phyloP scores from a whole-genome alignment of 1,139 yeast genomes.

The Scheffersomyces illinoinensis region DNA sequence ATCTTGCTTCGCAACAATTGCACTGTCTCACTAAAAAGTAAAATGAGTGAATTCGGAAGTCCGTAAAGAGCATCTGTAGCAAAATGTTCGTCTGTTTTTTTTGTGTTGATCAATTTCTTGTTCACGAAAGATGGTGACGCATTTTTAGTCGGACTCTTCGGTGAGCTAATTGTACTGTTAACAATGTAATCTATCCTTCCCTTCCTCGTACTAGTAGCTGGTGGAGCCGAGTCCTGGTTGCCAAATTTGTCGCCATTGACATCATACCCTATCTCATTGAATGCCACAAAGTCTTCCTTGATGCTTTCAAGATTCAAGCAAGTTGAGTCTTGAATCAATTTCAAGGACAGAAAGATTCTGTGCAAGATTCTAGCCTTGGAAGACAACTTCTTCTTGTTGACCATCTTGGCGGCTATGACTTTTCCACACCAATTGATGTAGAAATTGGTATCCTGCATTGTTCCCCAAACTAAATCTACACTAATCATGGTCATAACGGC shows the following conservation, averaged over 20 bases:
- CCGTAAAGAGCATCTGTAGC: constrained; percentile 86
- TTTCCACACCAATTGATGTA: constrained; percentile 77
- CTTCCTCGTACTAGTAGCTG: constrained; percentile 20
- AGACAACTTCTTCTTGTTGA: constrained; percentile 63
- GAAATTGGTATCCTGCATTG: constrained; percentile 81
- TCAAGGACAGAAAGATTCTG: constrained; percentile 73
- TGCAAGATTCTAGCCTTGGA: constrained; percentile 78
- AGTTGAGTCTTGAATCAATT: constrained; percentile 73
- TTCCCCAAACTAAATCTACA: constrained; percentile 88
- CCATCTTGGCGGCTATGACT: constrained; percentile 70
- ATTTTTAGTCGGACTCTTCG: constrained; percentile 9
- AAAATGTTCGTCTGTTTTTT: constrained; percentile 53
- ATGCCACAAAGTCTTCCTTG: constrained; percentile 34
- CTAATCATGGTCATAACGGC: constrained; percentile 87
- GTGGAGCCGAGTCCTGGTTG: constrained; percentile 4
- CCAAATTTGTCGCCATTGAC: constrained; percentile 41
- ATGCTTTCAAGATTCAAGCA: constrained; percentile 51
- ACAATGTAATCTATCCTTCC: constrained; percentile 51
- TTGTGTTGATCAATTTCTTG: constrained; percentile 45
- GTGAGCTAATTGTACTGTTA: constrained; percentile 21
- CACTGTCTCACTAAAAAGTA: constrained; percentile 70
- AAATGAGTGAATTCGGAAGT: constrained; percentile 75
- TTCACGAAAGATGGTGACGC: constrained; percentile 46
- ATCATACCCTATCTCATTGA: constrained; percentile 36
- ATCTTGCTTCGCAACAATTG: constrained; percentile 63